Evolutionary conservation across 768 basidiomycete species (phyloP), one percentile per base, ranked within the genome.

Genomic region (Rhizopogon roseolus): DNA sequence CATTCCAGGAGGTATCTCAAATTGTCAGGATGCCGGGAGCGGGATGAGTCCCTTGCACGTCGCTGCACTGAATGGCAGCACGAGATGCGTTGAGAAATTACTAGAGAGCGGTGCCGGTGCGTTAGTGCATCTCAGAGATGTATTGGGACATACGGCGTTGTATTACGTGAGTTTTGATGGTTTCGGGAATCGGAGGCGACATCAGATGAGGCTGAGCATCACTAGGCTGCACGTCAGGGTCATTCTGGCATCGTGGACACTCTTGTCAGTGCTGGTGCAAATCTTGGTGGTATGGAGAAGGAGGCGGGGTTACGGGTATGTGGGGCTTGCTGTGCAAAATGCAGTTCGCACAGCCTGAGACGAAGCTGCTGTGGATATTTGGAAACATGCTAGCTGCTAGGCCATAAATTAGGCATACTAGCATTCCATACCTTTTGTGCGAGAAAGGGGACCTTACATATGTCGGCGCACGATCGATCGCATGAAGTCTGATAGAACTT

Each of bases 21-120:
- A 93, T 59, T 85, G 80, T 63, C 62, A 86, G 27, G 90, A 92
- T 46, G 69, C 77, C 2, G 80, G 85, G 5, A 86, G 85, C 17
- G 86, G 87, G 6, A 78, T 85, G 49, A 83, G 89, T 9, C 87
- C 92, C 9, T 69, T 95, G 41, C 92, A 95, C 57, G 80, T 85
- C 14, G 90, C 92, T 1, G 82, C 88, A 28, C 65, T 93, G 34
- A 83, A 85, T 50, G 89, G 90, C 2, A 77, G 79, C 56, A 55
- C 60, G 8, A 60, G 59, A 9, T 72, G 74, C 38, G 70, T 75
- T 38, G 64, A 64, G 32, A 62, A 80, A 32, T 70, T 94, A 37
- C 76, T 94, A 17, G 74, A 80, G 55, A 81, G 82, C 0, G 92
- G 92, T 5, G 90, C 91, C 0, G 92, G 92, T 5, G 90, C 91